Base-by-base conservation (phyloP, 2,329 filamentous ascomycete genomes). In the Epichloe hybrida region DNA sequence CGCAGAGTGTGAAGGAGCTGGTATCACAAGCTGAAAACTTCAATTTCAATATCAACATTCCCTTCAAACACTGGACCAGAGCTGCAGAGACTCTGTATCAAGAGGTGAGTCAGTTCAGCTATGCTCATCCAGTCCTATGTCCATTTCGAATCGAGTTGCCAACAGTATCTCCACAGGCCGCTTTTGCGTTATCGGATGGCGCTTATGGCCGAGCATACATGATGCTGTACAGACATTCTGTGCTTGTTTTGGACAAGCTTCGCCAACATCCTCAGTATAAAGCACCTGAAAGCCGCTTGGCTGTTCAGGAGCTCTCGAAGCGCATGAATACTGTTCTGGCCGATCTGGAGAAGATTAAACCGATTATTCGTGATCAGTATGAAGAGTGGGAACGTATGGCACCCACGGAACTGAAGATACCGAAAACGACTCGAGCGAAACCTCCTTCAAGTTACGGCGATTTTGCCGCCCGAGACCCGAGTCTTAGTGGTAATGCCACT, bases 191-290 rank as follows among this genome's bases (percentile, higher is more conserved):
- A 60, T 77, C 79, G 41, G 91, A 97, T 66, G 84, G 84, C 60
- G 90, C 96, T 67, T 81, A 88, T 56, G 81, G 89, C 59, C 85
- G 93, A 62, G 87, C 91, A 4, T 98, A 95, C 66, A 77, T 96
- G 50, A 81, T 97, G 53, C 79, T 95, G n/a, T 88, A 93, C 64
- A 83, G 93, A 58, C 89, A 95, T 68, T 88, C 88, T 9, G 77
- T 84, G 49, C 80, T 98, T n/a, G 79, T 95, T 23, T 72, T 95
- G 31, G 79, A 88, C 6, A 77, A 84, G 50, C 73, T 98, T 8
- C 75, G 79, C 0, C 76, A 72, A 1, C 93, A 97, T 59, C 89
- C 91, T 1, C 81, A 93, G 51, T 80, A 80, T 44, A 84, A 79
- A 57, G 76, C 80, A 7, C 75, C 79, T 9, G 79, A 84, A 37